phyloP scores from a whole-genome alignment of 495 filamentous ascomycete genomes.

The Haplographium delicatum region DNA sequence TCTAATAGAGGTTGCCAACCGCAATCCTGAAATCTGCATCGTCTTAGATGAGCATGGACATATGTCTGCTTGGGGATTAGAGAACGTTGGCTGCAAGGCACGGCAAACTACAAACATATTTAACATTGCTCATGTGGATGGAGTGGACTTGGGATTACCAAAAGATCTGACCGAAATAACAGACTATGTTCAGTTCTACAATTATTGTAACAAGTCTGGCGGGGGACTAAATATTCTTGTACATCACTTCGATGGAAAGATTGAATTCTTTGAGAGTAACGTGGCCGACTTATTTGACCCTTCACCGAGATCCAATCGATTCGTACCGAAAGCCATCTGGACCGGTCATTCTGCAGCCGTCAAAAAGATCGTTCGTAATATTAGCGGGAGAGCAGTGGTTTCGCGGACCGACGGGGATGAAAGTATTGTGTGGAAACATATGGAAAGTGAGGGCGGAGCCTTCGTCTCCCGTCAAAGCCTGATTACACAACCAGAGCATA shows the following conservation, averaged over 20 bases:
- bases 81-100: constrained; percentile 76
- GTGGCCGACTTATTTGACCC: constrained; percentile 81
- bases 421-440: constrained; percentile 78
- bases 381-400: constrained; percentile 70
- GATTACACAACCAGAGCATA: constrained; percentile 65
- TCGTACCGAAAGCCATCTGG: constrained; percentile 59
- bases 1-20: constrained; percentile 79
- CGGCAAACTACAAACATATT: constrained; percentile 68
- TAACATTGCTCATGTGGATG: constrained; percentile 74
- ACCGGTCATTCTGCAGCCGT: constrained; percentile 79
- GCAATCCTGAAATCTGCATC: constrained; percentile 80
- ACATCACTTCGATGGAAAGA: constrained; percentile 80
- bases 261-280: constrained; percentile 74
- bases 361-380: constrained; percentile 80
- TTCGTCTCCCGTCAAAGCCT: constrained; percentile 62
- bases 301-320: constrained; percentile 56
- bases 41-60: constrained; percentile 77
- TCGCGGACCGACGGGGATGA: constrained; percentile 77
- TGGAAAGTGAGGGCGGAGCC: constrained; percentile 37
- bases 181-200: constrained; percentile 65
- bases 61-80: constrained; percentile 93
- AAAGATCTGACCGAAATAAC: constrained; percentile 36
- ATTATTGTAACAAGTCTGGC: constrained; percentile 58
- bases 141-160: constrained; percentile 61
- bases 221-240: constrained; percentile 70